Evolutionary conservation across 2,329 filamentous ascomycete species (phyloP), one percentile per base, ranked within the genome.

Genomic region (Diaporthe batatas): DNA sequence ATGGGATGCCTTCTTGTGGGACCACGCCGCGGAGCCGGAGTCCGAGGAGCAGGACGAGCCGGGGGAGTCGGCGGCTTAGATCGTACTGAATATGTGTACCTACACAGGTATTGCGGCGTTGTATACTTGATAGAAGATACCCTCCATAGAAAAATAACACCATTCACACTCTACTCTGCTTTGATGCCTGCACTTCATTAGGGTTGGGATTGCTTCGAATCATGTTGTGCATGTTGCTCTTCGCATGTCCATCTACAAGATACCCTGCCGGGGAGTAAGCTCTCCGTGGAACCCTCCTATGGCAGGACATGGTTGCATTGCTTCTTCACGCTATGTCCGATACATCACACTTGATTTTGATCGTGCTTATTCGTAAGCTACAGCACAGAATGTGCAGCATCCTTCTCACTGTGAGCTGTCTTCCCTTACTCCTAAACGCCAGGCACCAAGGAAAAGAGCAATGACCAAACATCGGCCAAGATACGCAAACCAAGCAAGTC

Each of bases 81-180:
- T 62, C 34, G 16, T 34, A 34, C 12, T 54, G 12, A 3, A 29
- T 58, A 62, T 51, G 62, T 11, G 44, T 12, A 18, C 39, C 39
- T 42, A 42, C 39, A 18, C 39, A n/a, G 23, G 49, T 25, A 47
- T 39, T n/a, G 18, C 14, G n/a, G 42, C 54, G n/a, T 39, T 49
- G 32, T 57, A 65, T n/a, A 65, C 23, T 49, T 51, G 29, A 51
- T 39, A 4, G 23, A 34, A 65, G 67, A 73, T 70, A 70, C 71
- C 71, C 71, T 70, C 32, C 39, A 39, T 68, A 73, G 44, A 55
- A 29, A 29, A 62, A 25, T 11, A 51, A 64, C 32, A 34, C 47
- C 23, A n/a, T 16, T 14, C 2, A 1, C 10, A 2, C 53, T 75
- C 71, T 69, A 81, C 79, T 76, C 3, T 25, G 7, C 34, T 21